These are phyloP conservation scores for Alternaria consortialis DNA, from an alignment of 2,329 filamentous ascomycete species.

Conservation along the genomic window DNA sequence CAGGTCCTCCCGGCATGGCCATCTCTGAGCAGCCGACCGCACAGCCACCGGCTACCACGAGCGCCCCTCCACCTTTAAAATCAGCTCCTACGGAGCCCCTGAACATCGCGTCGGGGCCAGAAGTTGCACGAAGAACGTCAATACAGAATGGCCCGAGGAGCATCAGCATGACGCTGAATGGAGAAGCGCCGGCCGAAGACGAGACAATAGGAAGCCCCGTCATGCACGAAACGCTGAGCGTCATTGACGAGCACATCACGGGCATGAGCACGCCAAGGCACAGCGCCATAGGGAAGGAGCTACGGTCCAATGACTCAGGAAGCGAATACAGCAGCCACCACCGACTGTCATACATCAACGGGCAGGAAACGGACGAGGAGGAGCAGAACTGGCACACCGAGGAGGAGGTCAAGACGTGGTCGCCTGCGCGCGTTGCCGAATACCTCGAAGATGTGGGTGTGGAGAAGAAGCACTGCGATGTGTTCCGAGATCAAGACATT, in stretches of 20 bases:
- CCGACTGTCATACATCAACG: constrained; percentile 88
- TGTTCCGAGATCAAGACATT: constrained; percentile 96
- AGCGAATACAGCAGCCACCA: constrained; percentile 90
- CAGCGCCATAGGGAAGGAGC: constrained; percentile 61
- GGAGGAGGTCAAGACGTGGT: constrained; percentile 82
- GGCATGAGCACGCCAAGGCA: constrained; percentile 75
- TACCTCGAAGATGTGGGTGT: constrained; percentile 87
- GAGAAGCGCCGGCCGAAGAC: constrained; percentile 51
- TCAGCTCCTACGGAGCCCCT: constrained; percentile 39
- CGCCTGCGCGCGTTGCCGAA: constrained; percentile 82
- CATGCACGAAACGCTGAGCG: constrained; percentile 92
- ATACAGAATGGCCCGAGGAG: constrained; percentile 38
- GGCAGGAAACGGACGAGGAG: constrained; percentile 94
- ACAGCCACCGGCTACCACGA: constrained; percentile 27
- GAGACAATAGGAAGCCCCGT: constrained; percentile 72
- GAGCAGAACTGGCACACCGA: constrained; percentile 75
- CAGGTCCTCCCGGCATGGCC: constrained; percentile 27
- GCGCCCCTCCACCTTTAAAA: constrained; percentile 29
- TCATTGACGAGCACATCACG: constrained; percentile 97
- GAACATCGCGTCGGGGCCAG: constrained; percentile 30
- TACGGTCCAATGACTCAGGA: constrained; percentile 74
- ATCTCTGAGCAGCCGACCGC: constrained; percentile 27
- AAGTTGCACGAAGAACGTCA: constrained; percentile 26
- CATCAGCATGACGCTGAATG: constrained; percentile 49
- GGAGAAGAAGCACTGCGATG: constrained; percentile 88